Base-by-base conservation (phyloP, 2,329 filamentous ascomycete species). In the Madurella mycetomatis region DNA sequence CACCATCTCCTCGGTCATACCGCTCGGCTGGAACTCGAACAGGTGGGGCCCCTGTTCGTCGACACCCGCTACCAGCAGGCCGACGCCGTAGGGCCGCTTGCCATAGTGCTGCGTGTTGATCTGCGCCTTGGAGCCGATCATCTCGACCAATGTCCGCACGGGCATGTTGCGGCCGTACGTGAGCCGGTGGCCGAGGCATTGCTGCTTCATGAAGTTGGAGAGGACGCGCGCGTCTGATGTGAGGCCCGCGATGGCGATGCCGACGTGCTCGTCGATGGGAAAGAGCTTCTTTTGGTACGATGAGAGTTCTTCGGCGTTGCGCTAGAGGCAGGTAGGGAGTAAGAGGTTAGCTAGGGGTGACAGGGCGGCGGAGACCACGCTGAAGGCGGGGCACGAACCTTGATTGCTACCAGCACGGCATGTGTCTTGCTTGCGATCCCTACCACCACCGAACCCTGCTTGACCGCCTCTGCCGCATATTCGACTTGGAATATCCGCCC, bases 261-360 rank as follows among this genome's bases (percentile, higher is more conserved):
- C 94, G 66, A 94, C 87, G 75, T 99, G 94, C 67, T 92, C 89
- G 74, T 99, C 94, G 76, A 99, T 87, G 66, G 87, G 84, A 74
- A 99, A 96, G 70, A 99, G 86, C 80, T 99, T 99, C 83, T 96
- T 96, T 78, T 99, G 94, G 83, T 99, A 99, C 49, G 94, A 97
- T 58, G 94, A 99, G 56, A 99, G 87, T 76, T 99, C 94, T 83
- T 99, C 94, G 72, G 94, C 94, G 70, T 97, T 97, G 76, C 94
- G 87, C 94, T 97, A 67, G 41, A 51, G 18, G 45, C 31, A 16
- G 12, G 18, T 37, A 15, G 5, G 12, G 25, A 9, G 46, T 59
- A 39, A 61, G 57, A 49, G 42, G 46, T 46, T 55, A 59, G 54
- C 45, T 47, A 17, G 9, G 11, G 1, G 15, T 16, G 16, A 42